phyloP scores from a whole-genome alignment of 495 filamentous ascomycete species.

The Aspergillus mulundensis region DNA sequence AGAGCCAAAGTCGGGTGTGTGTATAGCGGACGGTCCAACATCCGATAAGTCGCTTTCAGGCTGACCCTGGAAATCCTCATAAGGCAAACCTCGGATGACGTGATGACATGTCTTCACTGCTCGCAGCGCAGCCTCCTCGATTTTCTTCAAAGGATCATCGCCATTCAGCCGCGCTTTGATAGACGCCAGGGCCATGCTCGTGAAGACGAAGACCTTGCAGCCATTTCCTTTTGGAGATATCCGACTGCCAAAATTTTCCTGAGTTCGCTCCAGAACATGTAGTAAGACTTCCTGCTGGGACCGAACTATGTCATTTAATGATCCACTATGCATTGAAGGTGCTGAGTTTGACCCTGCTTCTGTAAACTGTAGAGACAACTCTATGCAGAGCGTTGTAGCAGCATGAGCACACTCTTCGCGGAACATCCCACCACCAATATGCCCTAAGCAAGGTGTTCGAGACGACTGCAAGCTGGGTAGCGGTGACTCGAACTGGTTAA shows the following conservation, averaged over 20 bases:
- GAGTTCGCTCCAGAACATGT: slow-evolving; percentile 29
- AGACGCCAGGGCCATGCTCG: slow-evolving; percentile 30
- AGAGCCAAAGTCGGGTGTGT: slow-evolving; percentile 12
- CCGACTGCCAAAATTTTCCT: slow-evolving; percentile 31
- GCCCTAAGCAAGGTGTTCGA: slow-evolving; percentile 27
- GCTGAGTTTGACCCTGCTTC: slow-evolving; percentile 16
- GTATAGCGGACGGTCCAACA: not conserved
- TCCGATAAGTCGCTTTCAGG: slow-evolving; percentile 12
- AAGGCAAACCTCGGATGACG: slow-evolving; percentile 25
- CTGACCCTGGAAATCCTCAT: slow-evolving; percentile 21
- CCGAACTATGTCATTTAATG: slow-evolving; percentile 33
- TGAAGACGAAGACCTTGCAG: slow-evolving; percentile 34
- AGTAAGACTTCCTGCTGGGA: slow-evolving; percentile 39
- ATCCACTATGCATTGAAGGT: slow-evolving; percentile 9
- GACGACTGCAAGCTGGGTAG: slow-evolving; percentile 10
- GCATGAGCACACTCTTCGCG: slow-evolving; percentile 39
- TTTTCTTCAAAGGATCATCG: slow-evolving; percentile 26
- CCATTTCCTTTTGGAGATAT: slow-evolving; percentile 29
- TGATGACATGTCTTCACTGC: slow-evolving; percentile 24
- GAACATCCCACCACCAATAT: slow-evolving; percentile 36
- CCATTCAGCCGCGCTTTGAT: slow-evolving; percentile 37
- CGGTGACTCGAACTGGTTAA: slow-evolving; percentile 39
- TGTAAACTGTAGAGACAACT: slow-evolving; percentile 31
- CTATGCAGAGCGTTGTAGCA: slow-evolving; percentile 34
- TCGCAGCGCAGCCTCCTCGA: slow-evolving; percentile 25